Evolutionary conservation across 345 rosid species (phyloP).

Genomic region (Lagerstroemia speciosa): DNA sequence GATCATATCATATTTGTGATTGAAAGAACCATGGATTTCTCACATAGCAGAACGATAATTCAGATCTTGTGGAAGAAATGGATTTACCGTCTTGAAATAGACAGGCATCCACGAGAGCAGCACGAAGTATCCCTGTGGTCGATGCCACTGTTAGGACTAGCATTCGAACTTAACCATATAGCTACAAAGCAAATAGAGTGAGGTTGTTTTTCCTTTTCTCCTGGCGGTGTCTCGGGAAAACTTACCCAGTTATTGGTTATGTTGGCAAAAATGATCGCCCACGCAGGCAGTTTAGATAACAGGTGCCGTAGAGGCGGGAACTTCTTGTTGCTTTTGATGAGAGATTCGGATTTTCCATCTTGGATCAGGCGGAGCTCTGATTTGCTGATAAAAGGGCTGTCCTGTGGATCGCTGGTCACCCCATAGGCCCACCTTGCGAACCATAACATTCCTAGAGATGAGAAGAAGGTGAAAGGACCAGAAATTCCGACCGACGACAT

Average conservation of each 20-base stretch:
- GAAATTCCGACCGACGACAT: conserved; percentile 54
- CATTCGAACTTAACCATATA: not conserved
- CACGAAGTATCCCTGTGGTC: conserved; percentile 84
- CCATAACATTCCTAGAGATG: conserved; percentile 70
- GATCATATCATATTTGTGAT: too few relatives aligned
- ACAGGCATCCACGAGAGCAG: conserved; percentile 98
- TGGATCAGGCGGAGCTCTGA: conserved; percentile 66
- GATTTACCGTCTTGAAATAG: conserved; percentile 76
- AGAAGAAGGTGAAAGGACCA: conserved; percentile 76
- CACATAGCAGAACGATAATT: not conserved
- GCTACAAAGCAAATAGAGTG: not conserved
- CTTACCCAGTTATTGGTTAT: conserved; percentile 90
- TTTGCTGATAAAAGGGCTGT: conserved; percentile 45
- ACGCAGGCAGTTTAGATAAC: conserved; percentile 63
- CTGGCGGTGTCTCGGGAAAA: not conserved
- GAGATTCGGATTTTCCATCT: conserved; percentile 48
- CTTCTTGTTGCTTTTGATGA: conserved; percentile 13
- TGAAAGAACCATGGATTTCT: too few relatives aligned
- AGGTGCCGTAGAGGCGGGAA: conserved; percentile 47
- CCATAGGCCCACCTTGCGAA: conserved; percentile 45
- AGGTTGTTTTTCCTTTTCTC: too few relatives aligned
- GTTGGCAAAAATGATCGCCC: conserved; percentile 88
- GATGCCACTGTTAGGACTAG: not conserved
- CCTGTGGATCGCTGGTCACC: conserved; percentile 58
- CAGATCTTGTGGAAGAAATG: not conserved